phyloP scores from a whole-genome alignment of 2,329 filamentous ascomycete genomes.

The Pseudogymnoascus sp. region DNA sequence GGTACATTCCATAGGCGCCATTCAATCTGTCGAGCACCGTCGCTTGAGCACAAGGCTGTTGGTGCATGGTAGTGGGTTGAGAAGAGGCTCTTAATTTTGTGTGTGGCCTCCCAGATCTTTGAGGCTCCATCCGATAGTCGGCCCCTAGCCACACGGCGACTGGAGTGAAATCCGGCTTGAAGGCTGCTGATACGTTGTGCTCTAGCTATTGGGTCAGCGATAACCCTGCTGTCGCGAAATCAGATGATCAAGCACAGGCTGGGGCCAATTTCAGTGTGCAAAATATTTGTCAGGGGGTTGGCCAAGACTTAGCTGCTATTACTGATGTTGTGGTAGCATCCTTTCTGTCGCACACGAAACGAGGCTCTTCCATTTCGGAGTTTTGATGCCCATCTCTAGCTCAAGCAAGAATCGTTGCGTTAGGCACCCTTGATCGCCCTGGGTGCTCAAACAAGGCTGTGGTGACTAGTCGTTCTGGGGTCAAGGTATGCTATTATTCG shows the following conservation, averaged over 20 bases:
- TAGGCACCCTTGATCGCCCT: neutral
- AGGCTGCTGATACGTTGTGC: neutral
- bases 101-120: neutral
- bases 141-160: neutral
- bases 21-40: neutral
- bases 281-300: neutral
- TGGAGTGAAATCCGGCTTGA: neutral
- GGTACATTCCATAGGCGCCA: neutral
- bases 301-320: neutral
- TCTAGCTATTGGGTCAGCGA: neutral
- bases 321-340: neutral
- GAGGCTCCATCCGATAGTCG: neutral
- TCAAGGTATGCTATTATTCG: neutral
- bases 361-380: neutral
- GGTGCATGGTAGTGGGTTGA: neutral
- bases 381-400: neutral
- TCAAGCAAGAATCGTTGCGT: neutral
- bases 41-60: neutral
- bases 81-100: neutral
- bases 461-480: neutral
- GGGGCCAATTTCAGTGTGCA: neutral
- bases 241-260: neutral
- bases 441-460: neutral
- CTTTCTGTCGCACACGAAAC: neutral
- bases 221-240: neutral